phyloP scores from a whole-genome alignment of 768 basidiomycete species.

The Dacryopinax primogenitus region DNA sequence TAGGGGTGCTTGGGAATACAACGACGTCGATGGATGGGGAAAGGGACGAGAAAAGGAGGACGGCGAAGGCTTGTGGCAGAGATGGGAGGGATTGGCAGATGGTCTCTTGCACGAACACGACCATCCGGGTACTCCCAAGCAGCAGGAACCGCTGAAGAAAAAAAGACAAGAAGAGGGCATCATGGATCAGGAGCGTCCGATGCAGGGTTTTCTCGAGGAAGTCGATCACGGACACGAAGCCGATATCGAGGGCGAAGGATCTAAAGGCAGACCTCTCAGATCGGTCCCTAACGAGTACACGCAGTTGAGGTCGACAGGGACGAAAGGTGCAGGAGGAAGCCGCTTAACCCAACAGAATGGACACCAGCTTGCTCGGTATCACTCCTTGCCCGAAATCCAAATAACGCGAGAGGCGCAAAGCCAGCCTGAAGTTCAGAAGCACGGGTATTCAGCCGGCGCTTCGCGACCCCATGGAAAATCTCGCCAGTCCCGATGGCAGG shows the following conservation, averaged over 20 bases:
- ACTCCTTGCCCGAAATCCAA: background rate
- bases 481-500: background rate
- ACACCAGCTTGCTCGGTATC: slow-evolving; percentile 2
- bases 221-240: background rate
- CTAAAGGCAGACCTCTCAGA: background rate
- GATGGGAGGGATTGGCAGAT: slow-evolving; percentile 20
- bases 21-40: slow-evolving; percentile 16
- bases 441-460: background rate
- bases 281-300: background rate
- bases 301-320: background rate
- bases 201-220: background rate
- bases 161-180: background rate
- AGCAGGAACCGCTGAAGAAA: background rate
- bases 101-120: background rate
- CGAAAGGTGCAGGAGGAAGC: background rate
- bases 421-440: background rate
- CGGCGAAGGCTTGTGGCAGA: slow-evolving; percentile 44
- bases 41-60: background rate
- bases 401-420: background rate
- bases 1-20: slow-evolving; percentile 48
- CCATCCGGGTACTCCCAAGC: background rate
- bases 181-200: background rate
- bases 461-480: background rate
- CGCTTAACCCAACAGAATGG: background rate
- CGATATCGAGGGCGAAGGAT: background rate